These are phyloP conservation scores for Macrotyloma uniflorum DNA, from an alignment of 306 rosid species.

Conservation along the genomic window DNA sequence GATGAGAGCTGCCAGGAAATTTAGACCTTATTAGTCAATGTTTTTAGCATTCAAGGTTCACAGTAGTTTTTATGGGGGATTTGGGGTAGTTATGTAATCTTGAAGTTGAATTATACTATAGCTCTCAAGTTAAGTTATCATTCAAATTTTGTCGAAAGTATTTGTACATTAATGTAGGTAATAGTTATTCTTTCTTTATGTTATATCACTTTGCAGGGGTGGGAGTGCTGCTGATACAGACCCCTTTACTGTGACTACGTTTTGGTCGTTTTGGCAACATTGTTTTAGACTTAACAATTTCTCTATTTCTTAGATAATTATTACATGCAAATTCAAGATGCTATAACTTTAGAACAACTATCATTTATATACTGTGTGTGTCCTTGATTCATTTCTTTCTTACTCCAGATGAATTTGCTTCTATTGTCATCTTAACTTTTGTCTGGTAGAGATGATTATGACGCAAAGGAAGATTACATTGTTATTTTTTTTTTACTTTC, in stretches of 20 bases:
- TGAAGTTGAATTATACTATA: neutral
- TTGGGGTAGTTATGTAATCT: neutral
- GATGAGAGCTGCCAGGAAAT: conserved; percentile 85
- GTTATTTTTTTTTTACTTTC: no score
- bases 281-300: neutral
- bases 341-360: no score
- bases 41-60: neutral
- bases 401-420: no score
- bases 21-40: conserved; percentile 70
- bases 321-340: no score
- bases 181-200: neutral
- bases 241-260: neutral
- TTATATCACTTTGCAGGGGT: conserved; percentile 7
- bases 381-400: no score
- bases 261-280: neutral
- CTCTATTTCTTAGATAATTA: no score
- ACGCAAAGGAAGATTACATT: no score
- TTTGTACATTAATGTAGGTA: neutral
- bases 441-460: no score
- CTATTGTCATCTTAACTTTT: no score
- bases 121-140: neutral
- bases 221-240: neutral
- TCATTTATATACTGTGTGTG: no score
- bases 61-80: neutral
- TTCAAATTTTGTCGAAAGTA: conserved; percentile 9